A percentile compares a stretch with the other conserved stretches of the same genome.
phyloP scores from a whole-genome alignment of 257 asterid genomes.

The Nicotiana undulata region DNA sequence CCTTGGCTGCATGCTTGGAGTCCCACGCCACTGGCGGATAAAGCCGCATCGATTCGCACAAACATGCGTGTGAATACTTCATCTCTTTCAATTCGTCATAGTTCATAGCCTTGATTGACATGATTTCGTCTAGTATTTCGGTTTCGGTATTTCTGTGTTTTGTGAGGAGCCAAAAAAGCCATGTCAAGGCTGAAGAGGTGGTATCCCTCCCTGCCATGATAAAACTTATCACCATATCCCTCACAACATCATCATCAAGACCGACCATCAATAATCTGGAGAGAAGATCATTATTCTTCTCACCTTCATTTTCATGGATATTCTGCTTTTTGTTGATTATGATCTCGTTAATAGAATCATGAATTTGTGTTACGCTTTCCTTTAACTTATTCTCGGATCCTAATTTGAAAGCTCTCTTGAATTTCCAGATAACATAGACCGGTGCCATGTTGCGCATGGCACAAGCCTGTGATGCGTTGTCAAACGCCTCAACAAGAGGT shows the following conservation, averaged over 20 bases:
- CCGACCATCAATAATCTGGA: not conserved
- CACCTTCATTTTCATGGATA: not conserved
- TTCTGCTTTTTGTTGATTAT: not conserved
- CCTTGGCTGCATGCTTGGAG: not conserved
- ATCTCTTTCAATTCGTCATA: not conserved
- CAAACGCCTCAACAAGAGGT: conserved; percentile 46
- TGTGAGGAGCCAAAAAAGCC: conserved; percentile 15
- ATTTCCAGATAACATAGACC: conserved; percentile 38
- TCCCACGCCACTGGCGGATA: conserved; percentile 12
- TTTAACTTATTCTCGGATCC: conserved; percentile 47
- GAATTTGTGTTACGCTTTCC: conserved; percentile 40
- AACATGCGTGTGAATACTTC: conserved; percentile 6
- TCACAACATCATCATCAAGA: not conserved
- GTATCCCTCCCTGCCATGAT: conserved; percentile 15
- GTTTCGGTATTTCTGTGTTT: not conserved
- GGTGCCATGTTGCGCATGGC: conserved; percentile 51
- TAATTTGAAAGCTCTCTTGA: conserved; percentile 34
- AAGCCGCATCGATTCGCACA: conserved; percentile 12
- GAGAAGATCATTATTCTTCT: not conserved
- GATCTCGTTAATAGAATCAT: not conserved
- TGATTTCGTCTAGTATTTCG: not conserved
- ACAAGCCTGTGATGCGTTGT: conserved; percentile 33
- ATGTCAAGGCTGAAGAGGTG: conserved; percentile 8
- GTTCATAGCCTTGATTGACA: not conserved
- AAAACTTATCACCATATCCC: conserved; percentile 7